Percentiles rank a stretch among this genome's conserved stretches.
Conservation (phyloP, 179 eudicot genomes). For the Monotropa hypopitys region DNA sequence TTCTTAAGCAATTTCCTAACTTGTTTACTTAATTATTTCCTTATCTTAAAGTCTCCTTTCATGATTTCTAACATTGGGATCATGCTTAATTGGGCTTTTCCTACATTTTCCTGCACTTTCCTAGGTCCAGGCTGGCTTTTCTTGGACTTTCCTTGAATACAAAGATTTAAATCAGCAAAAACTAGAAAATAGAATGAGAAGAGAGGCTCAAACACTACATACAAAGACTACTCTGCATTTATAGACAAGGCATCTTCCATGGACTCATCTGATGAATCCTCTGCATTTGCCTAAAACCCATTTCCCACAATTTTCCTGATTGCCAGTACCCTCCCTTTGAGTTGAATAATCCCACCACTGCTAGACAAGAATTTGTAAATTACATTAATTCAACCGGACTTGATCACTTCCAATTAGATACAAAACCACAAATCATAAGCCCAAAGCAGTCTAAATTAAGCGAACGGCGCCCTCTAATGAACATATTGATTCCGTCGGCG, state of each 20-base stretch:
- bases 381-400: neutral
- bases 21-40: no score
- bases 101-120: no score
- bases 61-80: no score
- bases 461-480: conserved; percentile 2
- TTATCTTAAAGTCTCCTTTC: no score
- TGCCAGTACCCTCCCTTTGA: neutral
- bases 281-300: neutral
- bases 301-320: neutral
- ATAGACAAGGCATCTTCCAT: neutral
- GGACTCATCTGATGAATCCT: conserved; percentile 3
- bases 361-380: neutral
- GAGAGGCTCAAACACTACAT: no score
- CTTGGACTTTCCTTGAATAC: no score
- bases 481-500: conserved; percentile 1
- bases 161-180: no score
- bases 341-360: neutral
- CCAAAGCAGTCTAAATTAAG: neutral
- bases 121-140: no score
- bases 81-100: no score
- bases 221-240: no score
- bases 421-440: neutral
- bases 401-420: neutral
- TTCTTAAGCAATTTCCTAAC: no score
- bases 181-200: no score